These are phyloP conservation scores for Eremomyces bilateralis DNA, from an alignment of 495 filamentous ascomycete genomes.

Conservation along the genomic window DNA sequence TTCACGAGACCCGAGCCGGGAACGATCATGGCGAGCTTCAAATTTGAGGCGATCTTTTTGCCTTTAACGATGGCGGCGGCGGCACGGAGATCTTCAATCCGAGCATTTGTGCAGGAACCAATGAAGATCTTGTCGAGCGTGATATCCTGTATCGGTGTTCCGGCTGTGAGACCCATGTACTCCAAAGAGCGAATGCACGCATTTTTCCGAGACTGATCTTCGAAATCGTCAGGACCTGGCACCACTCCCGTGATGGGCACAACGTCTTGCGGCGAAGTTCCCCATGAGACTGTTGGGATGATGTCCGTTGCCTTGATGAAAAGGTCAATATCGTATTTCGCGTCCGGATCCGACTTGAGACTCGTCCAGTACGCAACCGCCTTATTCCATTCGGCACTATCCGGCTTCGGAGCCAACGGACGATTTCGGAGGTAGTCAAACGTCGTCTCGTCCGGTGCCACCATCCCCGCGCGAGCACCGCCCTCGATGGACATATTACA, in stretches of 20 bases:
- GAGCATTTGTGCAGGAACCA: constrained; percentile 90
- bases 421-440: constrained; percentile 85
- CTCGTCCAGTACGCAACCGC: constrained; percentile 77
- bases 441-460: constrained; percentile 83
- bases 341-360: constrained; percentile 63
- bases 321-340: constrained; percentile 70
- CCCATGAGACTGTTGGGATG: constrained; percentile 85
- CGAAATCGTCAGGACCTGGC: constrained; percentile 70
- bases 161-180: constrained; percentile 83
- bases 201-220: constrained; percentile 51
- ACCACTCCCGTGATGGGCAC: constrained; percentile 79
- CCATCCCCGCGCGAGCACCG: constrained; percentile 88
- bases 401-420: constrained; percentile 67
- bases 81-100: constrained; percentile 86
- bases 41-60: constrained; percentile 60
- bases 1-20: constrained; percentile 92
- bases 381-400: constrained; percentile 73
- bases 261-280: constrained; percentile 90
- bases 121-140: constrained; percentile 91
- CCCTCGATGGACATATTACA: constrained; percentile 99
- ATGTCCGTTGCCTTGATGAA: constrained; percentile 84
- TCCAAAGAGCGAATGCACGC: constrained; percentile 64
- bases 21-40: constrained; percentile 89
- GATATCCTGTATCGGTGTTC: constrained; percentile 80
- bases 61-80: constrained; percentile 73